Evolutionary conservation across 768 basidiomycete species (phyloP).

Genomic region (Lactarius deliciosus): DNA sequence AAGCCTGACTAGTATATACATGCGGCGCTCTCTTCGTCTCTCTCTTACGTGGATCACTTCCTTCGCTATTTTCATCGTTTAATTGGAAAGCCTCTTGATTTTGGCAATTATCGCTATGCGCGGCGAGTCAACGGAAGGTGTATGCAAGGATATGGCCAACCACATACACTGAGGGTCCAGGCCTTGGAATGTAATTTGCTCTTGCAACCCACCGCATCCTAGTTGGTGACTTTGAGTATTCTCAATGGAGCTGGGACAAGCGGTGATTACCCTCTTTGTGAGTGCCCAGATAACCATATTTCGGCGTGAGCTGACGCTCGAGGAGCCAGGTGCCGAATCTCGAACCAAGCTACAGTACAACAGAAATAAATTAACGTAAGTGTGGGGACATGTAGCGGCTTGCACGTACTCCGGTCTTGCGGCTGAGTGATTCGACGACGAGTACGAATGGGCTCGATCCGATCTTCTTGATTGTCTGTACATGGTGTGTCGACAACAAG

Average conservation of each 20-base stretch:
- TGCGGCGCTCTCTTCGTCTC: background rate
- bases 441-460: conserved; percentile 77
- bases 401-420: conserved; percentile 70
- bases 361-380: background rate
- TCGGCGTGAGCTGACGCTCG: conserved; percentile 77
- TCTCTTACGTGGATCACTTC: background rate
- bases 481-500: background rate
- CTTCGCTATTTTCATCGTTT: background rate
- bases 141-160: background rate
- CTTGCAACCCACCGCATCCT: conserved; percentile 73
- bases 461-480: conserved; percentile 62
- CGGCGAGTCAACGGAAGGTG: background rate
- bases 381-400: background rate
- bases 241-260: background rate
- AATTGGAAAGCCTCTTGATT: conserved; percentile 45
- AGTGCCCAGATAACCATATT: conserved; percentile 78
- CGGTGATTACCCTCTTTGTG: conserved; percentile 54
- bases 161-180: conserved; percentile 74
- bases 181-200: conserved; percentile 81
- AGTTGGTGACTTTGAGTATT: conserved; percentile 8
- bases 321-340: conserved; percentile 86
- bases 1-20: background rate
- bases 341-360: conserved; percentile 58
- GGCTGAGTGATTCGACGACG: conserved; percentile 82
- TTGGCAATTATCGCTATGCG: conserved; percentile 46